A percentile compares a stretch with the other conserved stretches of the same genome.
phyloP scores from a whole-genome alignment of 2,329 filamentous ascomycete genomes.

The Simplicillium sp. region DNA sequence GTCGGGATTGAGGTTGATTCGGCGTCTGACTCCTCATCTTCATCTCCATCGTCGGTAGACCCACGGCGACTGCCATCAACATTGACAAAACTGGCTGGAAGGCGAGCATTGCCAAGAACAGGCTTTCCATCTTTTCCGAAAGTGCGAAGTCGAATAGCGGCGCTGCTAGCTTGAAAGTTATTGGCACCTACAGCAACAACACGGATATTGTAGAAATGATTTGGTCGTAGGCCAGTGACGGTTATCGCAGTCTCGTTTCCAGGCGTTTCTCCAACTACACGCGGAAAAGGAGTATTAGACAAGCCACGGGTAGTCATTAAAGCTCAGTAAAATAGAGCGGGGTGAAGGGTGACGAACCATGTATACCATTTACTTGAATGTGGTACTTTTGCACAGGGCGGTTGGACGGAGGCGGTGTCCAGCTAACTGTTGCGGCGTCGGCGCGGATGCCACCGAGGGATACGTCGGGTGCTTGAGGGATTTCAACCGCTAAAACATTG shows the following conservation, averaged over 20 bases:
- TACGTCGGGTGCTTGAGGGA: conserved; percentile 80
- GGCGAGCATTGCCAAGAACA: conserved; percentile 44
- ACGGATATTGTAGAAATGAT: conserved; percentile 86
- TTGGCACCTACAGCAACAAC: conserved; percentile 86
- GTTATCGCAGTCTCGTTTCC: conserved; percentile 55
- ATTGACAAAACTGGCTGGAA: conserved; percentile 46
- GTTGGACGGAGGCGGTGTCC: conserved; percentile 63
- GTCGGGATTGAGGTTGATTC: conserved; percentile 41
- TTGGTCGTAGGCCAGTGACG: conserved; percentile 77
- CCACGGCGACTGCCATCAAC: conserved; percentile 36
- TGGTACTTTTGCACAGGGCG: conserved; percentile 75
- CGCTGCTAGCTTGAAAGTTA: conserved; percentile 86
- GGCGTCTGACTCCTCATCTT: conserved; percentile 23
- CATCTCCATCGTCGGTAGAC: conserved; percentile 33
- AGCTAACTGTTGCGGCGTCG: conserved; percentile 82
- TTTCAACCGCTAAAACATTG: conserved; percentile 84
- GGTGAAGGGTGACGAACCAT: conserved; percentile 47
- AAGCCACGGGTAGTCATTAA: background rate
- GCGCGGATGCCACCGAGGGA: conserved; percentile 83
- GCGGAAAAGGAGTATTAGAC: background rate
- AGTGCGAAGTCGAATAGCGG: conserved; percentile 76
- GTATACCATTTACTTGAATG: conserved; percentile 87
- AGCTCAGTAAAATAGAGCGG: background rate
- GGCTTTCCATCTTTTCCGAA: conserved; percentile 55
- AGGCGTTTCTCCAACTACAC: conserved; percentile 71